phyloP scores from a whole-genome alignment of 768 basidiomycete genomes.

The Asterophora parasitica region DNA sequence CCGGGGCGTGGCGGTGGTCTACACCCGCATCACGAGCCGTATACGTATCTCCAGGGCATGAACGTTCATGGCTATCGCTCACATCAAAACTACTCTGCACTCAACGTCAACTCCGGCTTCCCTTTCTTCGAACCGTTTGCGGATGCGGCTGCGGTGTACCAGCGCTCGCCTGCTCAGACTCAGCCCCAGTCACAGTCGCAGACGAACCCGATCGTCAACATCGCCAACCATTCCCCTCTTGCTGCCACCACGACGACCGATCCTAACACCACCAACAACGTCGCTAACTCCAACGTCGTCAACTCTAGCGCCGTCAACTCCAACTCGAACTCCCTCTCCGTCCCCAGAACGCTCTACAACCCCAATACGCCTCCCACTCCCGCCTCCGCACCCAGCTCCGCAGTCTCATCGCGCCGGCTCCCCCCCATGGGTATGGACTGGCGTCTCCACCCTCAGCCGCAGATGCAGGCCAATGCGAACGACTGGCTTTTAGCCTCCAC shows the following conservation, averaged over 20 bases:
- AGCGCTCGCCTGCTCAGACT: slow-evolving; percentile 13
- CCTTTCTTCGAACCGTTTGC: slow-evolving; percentile 53
- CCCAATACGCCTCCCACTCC: slow-evolving; percentile 24
- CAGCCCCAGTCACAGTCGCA: neutral
- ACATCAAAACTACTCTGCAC: too few species aligned
- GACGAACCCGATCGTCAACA: too few species aligned
- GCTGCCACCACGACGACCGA: too few species aligned
- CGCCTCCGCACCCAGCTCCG: neutral
- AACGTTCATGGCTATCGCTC: too few species aligned
- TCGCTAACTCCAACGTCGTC: too few species aligned
- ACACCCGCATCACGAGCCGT: slow-evolving; percentile 9
- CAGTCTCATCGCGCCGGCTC: slow-evolving; percentile 1
- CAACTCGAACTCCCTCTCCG: slow-evolving; percentile 6
- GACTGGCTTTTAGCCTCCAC: too few species aligned
- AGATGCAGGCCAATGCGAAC: slow-evolving; percentile 18
- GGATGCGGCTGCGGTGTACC: slow-evolving; percentile 33
- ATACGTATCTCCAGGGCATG: too few species aligned
- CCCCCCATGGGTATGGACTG: slow-evolving; percentile 34
- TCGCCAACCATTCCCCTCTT: too few species aligned
- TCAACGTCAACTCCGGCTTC: slow-evolving; percentile 23
- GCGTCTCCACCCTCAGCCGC: slow-evolving; percentile 29
- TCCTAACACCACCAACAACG: neutral
- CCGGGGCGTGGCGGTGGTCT: slow-evolving; percentile 18
- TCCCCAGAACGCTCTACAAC: slow-evolving; percentile 21
- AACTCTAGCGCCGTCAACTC: slow-evolving; percentile 1